Evolutionary conservation across 768 basidiomycete species (phyloP).

Genomic region (Pisolithus marmoratus): DNA sequence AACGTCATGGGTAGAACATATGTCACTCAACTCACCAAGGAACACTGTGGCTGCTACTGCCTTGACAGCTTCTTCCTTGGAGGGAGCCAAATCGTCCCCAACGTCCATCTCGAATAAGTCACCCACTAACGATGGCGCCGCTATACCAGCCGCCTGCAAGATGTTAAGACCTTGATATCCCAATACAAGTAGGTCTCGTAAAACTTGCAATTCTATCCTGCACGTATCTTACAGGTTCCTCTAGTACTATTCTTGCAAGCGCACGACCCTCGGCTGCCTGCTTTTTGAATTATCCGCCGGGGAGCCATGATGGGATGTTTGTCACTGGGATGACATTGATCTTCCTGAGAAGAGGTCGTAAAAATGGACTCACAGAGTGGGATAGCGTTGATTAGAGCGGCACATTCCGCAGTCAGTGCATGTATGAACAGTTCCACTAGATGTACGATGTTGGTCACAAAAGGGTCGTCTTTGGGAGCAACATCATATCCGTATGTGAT

Average conservation of each 20-base stretch:
- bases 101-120: background rate
- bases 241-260: slow-evolving; percentile 9
- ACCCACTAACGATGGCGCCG: background rate
- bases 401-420: slow-evolving; percentile 16
- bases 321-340: slow-evolving; percentile 6
- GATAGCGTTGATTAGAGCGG: slow-evolving; percentile 12
- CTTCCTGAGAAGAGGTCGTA: background rate
- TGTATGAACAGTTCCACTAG: slow-evolving; percentile 1
- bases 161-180: background rate
- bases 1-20: background rate
- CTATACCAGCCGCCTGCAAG: background rate
- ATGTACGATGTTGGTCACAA: slow-evolving; percentile 11
- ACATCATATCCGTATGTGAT: slow-evolving; percentile 17
- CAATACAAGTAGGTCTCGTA: background rate
- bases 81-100: background rate
- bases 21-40: background rate
- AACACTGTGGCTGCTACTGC: background rate
- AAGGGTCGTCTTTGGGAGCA: slow-evolving; percentile 13
- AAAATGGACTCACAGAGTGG: slow-evolving; percentile 13
- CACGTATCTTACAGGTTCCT: slow-evolving; percentile 19
- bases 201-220: slow-evolving; percentile 13
- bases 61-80: background rate
- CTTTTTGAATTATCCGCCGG: slow-evolving; percentile 8
- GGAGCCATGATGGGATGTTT: slow-evolving; percentile 16
- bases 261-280: slow-evolving; percentile 7